A percentile compares a stretch with the other conserved stretches of the same genome.
These are phyloP conservation scores for Acanthamoeba comandoni DNA, from an alignment of 208 protist genomes.

Conservation along the genomic window DNA sequence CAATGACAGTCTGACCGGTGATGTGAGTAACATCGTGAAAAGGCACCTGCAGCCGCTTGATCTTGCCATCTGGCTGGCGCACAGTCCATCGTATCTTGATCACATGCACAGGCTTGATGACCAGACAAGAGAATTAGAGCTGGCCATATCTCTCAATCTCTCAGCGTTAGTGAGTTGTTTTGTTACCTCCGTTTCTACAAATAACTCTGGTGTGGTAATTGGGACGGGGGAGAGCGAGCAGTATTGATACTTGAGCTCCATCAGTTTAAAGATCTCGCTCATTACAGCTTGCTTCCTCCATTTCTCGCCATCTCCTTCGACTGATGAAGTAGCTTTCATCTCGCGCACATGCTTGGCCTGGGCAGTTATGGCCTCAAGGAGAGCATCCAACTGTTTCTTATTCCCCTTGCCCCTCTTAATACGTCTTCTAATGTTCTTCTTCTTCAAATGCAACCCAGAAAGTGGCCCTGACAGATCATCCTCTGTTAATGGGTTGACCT, in stretches of 20 bases:
- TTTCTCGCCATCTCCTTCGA: not conserved
- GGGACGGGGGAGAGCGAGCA: conserved; percentile 44
- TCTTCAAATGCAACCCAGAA: not conserved
- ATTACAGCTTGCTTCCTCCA: conserved; percentile 59
- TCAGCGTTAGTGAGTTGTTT: no score
- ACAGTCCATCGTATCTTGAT: conserved; percentile 52
- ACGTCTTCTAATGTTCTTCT: not conserved
- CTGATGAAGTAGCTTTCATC: not conserved
- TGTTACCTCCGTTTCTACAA: conserved; percentile 43
- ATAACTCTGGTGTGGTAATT: conserved; percentile 23
- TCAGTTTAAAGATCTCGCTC: conserved; percentile 13
- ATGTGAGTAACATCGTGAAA: conserved; percentile 26
- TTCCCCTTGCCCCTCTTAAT: conserved; percentile 22
- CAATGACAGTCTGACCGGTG: conserved; percentile 46
- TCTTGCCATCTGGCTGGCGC: conserved; percentile 4
- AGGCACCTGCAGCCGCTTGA: conserved; percentile 33
- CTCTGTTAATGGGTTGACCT: not conserved
- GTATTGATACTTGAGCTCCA: conserved; percentile 65
- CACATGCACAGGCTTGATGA: conserved; percentile 22
- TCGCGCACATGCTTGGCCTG: conserved; percentile 45
- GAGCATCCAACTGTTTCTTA: not conserved
- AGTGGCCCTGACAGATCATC: not conserved
- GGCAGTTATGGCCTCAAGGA: conserved; percentile 2
- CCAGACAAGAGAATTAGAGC: no score
- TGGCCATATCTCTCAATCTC: no score